Conservation (phyloP, 192 early-diverging fungal genomes). For the Rhizophagus sp. region DNA sequence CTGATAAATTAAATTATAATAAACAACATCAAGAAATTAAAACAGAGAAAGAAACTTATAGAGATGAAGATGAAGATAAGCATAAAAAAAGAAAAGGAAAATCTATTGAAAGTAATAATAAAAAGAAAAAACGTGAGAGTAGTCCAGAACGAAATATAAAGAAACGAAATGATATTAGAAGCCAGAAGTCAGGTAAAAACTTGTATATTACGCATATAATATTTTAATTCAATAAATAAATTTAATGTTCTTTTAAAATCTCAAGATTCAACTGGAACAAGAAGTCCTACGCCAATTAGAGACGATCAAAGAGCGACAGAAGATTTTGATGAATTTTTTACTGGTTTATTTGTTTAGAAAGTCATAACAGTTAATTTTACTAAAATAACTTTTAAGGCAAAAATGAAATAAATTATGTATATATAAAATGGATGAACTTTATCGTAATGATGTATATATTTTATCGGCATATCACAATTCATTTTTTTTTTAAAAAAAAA, state of each 20-base stretch:
- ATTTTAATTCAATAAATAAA: no score
- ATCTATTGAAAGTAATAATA: neutral
- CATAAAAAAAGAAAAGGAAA: conserved; percentile 13
- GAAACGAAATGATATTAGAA: neutral
- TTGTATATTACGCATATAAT: no score
- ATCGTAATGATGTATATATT: no score
- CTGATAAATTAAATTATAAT: conserved; percentile 72
- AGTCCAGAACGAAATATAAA: neutral
- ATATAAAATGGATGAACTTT: no score
- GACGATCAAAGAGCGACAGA: neutral
- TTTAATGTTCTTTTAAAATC: neutral
- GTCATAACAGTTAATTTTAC: no score
- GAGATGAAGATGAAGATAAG: neutral
- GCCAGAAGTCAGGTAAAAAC: neutral
- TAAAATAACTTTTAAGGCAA: no score
- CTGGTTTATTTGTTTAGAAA: conserved; percentile 18
- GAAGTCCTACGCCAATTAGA: neutral
- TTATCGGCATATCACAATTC: no score
- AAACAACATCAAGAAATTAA: conserved; percentile 49
- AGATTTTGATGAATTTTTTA: conserved; percentile 20
- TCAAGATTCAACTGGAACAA: neutral
- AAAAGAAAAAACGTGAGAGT: conserved; percentile 1
- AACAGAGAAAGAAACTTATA: neutral
- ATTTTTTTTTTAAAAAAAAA: no score
- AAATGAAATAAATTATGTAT: no score